Evolutionary conservation across 2,329 filamentous ascomycete genomes (phyloP), one percentile per base, ranked within the genome.

Genomic region (Penicillium nordicum): DNA sequence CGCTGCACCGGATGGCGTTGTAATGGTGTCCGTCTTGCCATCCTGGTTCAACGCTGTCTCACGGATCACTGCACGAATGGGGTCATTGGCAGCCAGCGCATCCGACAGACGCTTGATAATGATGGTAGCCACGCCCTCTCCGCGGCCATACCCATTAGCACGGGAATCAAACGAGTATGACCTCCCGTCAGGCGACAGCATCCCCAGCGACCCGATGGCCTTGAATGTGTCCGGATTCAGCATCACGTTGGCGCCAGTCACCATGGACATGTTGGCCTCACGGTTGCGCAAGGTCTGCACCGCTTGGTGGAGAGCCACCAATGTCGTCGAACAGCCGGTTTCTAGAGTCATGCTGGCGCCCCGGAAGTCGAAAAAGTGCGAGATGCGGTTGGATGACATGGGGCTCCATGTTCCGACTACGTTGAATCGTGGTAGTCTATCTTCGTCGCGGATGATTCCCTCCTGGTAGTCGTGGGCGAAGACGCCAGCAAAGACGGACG

Each of bases 101-200:
- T 78, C 72, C 1, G 71, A 67, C 3, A 82, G 61, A 14, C 67
- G 65, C 64, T 83, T 83, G n/a, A 83, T 57, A 4, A 81, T 69
- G 5, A 83, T 66, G 8, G 75, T 67, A 0, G 71, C 79, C 16
- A 75, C 71, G 4, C 74, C 80, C 51, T 83, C 81, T 0, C 73
- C 79, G 16, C 81, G 77, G 55, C 78, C 81, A 58, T 83, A 83
- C 0, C 81, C 80, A 65, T 82, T 78, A 0, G 80, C 80, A 8
- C 69, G 61, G 5, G 69, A 68, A 47, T 80, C 78, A 37, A 79
- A 81, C 0, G 78, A 9, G 78, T 55, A 52, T 54, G 23, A 49
- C 23, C 9, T 40, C 0, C 46, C 46, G 8, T 49, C 46, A 2
- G 43, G 27, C n/a, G 27, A 32, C 9, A 46, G 29, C 43, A 46